phyloP scores from a whole-genome alignment of 257 asterid species.

The Solanum habrochaites region DNA sequence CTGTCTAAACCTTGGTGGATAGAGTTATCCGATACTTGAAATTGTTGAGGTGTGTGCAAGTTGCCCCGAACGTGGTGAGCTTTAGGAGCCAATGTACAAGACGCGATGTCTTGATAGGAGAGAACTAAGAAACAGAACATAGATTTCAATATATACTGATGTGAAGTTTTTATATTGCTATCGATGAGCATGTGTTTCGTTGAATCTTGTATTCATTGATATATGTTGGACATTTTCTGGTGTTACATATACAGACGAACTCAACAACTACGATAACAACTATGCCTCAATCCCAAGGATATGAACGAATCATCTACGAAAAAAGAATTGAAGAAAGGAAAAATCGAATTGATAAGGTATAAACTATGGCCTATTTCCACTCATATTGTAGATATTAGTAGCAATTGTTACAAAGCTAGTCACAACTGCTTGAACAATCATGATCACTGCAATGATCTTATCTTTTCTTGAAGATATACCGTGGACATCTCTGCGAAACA shows the following conservation, averaged over 20 bases:
- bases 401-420: constrained; percentile 76
- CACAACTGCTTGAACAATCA: constrained; percentile 59
- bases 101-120: neutral
- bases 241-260: neutral
- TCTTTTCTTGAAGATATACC: constrained; percentile 66
- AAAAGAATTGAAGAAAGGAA: neutral
- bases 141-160: neutral
- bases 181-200: neutral
- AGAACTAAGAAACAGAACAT: neutral
- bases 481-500: constrained; percentile 62
- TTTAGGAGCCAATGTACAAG: neutral
- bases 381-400: constrained; percentile 50
- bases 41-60: neutral
- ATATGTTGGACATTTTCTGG: neutral
- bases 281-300: neutral
- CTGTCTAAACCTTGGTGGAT: neutral
- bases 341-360: neutral
- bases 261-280: neutral
- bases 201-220: neutral
- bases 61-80: neutral
- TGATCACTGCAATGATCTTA: constrained; percentile 55
- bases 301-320: neutral
- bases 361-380: constrained; percentile 7
- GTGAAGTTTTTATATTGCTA: neutral
- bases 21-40: neutral